Evolutionary conservation across 441 rosid species (phyloP).

Genomic region (Mallotus repandus): DNA sequence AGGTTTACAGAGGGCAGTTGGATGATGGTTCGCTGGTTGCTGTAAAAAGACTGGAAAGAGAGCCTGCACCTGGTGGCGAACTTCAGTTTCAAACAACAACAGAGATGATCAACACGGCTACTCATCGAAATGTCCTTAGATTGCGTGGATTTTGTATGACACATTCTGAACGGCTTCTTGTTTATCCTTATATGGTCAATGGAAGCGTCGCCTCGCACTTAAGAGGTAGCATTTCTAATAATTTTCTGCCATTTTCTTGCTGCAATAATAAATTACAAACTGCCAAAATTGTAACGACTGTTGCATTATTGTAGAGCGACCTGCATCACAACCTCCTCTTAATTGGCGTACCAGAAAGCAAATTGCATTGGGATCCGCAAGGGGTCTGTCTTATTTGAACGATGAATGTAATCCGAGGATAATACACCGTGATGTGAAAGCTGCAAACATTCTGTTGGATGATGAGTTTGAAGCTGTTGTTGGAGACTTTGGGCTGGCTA

Average conservation of each 20-base stretch:
- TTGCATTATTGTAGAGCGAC: constrained; percentile 5
- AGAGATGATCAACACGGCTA: constrained; percentile 15
- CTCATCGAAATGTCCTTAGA: constrained; percentile 70
- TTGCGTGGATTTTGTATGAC: constrained; percentile 80
- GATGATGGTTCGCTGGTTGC: constrained; percentile 16
- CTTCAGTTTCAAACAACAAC: constrained; percentile 15
- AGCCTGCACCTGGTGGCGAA: background rate
- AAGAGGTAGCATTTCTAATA: constrained; percentile 41
- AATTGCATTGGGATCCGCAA: constrained; percentile 71
- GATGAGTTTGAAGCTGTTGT: constrained; percentile 79
- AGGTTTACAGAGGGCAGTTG: constrained; percentile 11
- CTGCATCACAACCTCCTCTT: constrained; percentile 23
- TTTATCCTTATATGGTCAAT: constrained; percentile 83
- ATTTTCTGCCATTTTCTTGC: background rate
- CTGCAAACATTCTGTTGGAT: constrained; percentile 71
- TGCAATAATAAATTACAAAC: background rate
- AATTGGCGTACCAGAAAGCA: constrained; percentile 67
- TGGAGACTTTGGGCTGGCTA: constrained; percentile 79
- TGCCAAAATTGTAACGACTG: background rate
- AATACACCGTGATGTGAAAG: constrained; percentile 78
- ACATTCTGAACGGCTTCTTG: constrained; percentile 67
- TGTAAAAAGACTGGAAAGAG: constrained; percentile 14
- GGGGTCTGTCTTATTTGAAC: constrained; percentile 71
- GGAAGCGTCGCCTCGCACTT: constrained; percentile 85
- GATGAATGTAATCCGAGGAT: constrained; percentile 79